Evolutionary conservation across 192 early-diverging fungal genomes (phyloP).

Genomic region (Coemansia sp.): DNA sequence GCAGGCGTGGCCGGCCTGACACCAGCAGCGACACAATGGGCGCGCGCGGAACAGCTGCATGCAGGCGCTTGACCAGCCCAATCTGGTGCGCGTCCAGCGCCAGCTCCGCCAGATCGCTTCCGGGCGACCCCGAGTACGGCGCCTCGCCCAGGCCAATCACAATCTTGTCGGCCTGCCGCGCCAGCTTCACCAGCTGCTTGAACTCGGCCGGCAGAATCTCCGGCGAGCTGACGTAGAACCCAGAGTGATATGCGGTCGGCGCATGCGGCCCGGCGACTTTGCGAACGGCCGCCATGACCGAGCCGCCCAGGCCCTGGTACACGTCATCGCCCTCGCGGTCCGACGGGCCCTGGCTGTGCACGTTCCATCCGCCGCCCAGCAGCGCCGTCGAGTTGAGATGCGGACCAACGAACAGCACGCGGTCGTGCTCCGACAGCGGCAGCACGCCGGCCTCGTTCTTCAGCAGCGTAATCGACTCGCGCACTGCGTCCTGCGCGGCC

Average conservation of each 20-base stretch:
- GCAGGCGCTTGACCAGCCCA: conserved; percentile 25
- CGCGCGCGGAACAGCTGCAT: conserved; percentile 9
- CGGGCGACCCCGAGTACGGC: conserved; percentile 13
- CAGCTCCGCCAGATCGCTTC: conserved; percentile 14
- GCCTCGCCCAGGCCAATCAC: conserved; percentile 37
- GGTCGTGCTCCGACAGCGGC: conserved; percentile 48
- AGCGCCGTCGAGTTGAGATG: conserved; percentile 57
- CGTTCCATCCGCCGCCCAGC: conserved; percentile 57
- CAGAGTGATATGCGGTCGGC: conserved; percentile 15
- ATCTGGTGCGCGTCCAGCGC: conserved; percentile 36
- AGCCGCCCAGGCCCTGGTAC: conserved; percentile 29
- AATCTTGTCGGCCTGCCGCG: conserved; percentile 37
- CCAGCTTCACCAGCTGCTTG: conserved; percentile 14
- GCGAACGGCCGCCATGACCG: conserved; percentile 20
- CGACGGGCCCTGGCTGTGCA: conserved; percentile 44
- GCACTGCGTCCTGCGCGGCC: conserved; percentile 49
- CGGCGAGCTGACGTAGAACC: conserved; percentile 16
- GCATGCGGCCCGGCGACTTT: not conserved
- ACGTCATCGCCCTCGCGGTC: conserved; percentile 16
- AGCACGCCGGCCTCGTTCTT: conserved; percentile 53
- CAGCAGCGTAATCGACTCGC: conserved; percentile 61
- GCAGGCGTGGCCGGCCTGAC: conserved; percentile 58
- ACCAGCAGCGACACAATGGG: conserved; percentile 56
- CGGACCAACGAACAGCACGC: conserved; percentile 59
- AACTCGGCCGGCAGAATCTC: not conserved